Percentiles rank a stretch among this genome's conserved stretches.
These are phyloP conservation scores for Ephemerocybe angulata DNA, from an alignment of 768 basidiomycete species.

Conservation along the genomic window DNA sequence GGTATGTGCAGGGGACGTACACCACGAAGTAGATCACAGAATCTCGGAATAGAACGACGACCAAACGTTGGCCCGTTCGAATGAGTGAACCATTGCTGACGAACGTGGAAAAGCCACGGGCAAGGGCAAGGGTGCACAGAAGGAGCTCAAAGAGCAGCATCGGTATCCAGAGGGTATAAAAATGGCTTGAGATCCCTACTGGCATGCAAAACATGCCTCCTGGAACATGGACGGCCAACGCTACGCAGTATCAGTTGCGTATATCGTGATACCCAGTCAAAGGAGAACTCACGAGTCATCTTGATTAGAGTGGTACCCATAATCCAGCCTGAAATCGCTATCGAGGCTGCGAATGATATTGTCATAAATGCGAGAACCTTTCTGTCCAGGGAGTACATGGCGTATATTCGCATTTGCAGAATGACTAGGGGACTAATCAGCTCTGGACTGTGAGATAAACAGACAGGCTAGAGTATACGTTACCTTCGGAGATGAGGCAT, in stretches of 20 bases:
- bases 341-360: conserved; percentile 34
- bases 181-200: conserved; percentile 32
- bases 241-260: background rate
- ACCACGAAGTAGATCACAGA: conserved; percentile 54
- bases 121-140: conserved; percentile 47
- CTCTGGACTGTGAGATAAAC: background rate
- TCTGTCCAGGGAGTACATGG: conserved; percentile 52
- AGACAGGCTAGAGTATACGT: conserved; percentile 15
- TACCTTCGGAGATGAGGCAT: conserved; percentile 54
- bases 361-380: conserved; percentile 47
- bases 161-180: conserved; percentile 61
- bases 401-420: conserved; percentile 59
- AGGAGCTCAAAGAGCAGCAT: conserved; percentile 51
- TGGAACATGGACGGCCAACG: conserved; percentile 6
- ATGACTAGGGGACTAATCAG: conserved; percentile 36
- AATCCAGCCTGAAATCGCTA: conserved; percentile 40
- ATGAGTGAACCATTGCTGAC: conserved; percentile 31
- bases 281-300: conserved; percentile 34
- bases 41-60: conserved; percentile 52
- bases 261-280: background rate
- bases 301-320: conserved; percentile 41
- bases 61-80: conserved; percentile 40
- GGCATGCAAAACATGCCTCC: conserved; percentile 41
- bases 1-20: conserved; percentile 30
- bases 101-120: conserved; percentile 45